Conservation (phyloP, 2,329 filamentous ascomycete species). For the Purpureocillium lavendulum region DNA sequence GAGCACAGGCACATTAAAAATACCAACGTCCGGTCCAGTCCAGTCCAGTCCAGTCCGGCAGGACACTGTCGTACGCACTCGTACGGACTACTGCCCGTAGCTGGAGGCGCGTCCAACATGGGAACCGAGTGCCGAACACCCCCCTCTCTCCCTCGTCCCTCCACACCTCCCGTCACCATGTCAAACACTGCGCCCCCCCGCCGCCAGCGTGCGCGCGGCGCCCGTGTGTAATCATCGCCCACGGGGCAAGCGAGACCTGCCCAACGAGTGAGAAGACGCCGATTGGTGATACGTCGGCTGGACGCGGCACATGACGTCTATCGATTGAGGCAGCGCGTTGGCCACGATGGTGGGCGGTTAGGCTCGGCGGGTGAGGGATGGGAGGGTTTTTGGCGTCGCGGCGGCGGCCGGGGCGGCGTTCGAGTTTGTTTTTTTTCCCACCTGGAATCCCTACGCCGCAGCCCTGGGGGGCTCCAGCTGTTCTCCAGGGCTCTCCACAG, state of each 20-base stretch:
- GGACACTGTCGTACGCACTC: no score
- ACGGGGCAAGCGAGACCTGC: background rate
- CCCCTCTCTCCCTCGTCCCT: no score
- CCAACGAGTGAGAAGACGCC: slow-evolving; percentile 4
- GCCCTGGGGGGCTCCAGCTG: no score
- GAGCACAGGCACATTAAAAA: background rate
- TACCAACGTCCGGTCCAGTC: background rate
- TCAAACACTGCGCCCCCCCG: background rate
- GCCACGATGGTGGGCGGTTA: slow-evolving; percentile 2
- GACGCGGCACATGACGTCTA: slow-evolving; percentile 14
- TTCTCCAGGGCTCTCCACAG: no score
- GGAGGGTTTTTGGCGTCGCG: no score
- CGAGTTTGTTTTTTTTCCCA: background rate
- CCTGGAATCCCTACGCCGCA: no score
- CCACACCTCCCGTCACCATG: no score
- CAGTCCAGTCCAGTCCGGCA: background rate
- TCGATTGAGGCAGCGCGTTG: background rate
- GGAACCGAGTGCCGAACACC: no score
- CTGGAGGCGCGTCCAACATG: no score
- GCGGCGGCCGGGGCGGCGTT: no score
- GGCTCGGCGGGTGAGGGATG: slow-evolving; percentile 4
- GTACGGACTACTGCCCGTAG: no score
- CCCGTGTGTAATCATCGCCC: background rate
- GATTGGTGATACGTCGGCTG: slow-evolving; percentile 15
- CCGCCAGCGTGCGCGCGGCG: background rate